A percentile compares a stretch with the other conserved stretches of the same genome.
Conservation (phyloP, 805 yeast genomes). For the Kodamaea laetipori region DNA sequence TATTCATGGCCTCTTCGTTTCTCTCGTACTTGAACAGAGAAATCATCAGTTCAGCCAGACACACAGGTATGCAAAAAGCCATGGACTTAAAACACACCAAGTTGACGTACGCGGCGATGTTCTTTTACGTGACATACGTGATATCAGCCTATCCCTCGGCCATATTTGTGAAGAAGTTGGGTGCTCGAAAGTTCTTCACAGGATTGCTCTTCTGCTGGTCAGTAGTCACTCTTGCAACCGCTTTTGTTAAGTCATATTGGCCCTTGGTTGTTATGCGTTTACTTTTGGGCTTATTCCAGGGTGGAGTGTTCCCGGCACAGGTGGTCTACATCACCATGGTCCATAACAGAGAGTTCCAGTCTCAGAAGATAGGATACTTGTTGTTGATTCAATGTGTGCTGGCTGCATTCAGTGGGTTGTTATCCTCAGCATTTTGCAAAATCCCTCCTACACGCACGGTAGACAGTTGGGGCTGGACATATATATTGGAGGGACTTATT, state of each 20-base stretch:
- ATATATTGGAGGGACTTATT: conserved; percentile 7
- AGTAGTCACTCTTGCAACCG: conserved; percentile 4
- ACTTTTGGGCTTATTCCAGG: conserved; percentile 14
- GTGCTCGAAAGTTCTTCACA: conserved; percentile 6
- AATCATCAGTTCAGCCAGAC: conserved; percentile 5
- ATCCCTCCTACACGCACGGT: neutral
- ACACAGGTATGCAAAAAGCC: conserved; percentile 3
- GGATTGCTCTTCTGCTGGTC: conserved; percentile 4
- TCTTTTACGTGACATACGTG: conserved; percentile 6
- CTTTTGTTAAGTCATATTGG: conserved; percentile 1
- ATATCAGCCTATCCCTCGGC: conserved; percentile 7
- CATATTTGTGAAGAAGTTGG: conserved; percentile 5
- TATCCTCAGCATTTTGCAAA: conserved; percentile 1
- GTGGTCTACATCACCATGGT: conserved; percentile 9
- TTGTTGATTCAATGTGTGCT: conserved; percentile 8
- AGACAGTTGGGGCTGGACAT: conserved; percentile 7
- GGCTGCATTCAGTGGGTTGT: conserved; percentile 8
- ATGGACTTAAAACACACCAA: neutral
- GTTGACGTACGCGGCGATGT: conserved; percentile 7
- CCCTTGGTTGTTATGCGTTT: conserved; percentile 12
- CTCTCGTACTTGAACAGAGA: conserved; percentile 8
- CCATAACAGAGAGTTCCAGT: conserved; percentile 10
- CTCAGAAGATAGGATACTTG: conserved; percentile 7
- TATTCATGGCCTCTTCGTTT: conserved; percentile 7
- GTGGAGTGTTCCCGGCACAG: conserved; percentile 15